Percentiles rank a stretch among this genome's conserved stretches.
phyloP scores from a whole-genome alignment of 1,284 basidiomycete genomes.

The Mycosarcoma mackinlayi region DNA sequence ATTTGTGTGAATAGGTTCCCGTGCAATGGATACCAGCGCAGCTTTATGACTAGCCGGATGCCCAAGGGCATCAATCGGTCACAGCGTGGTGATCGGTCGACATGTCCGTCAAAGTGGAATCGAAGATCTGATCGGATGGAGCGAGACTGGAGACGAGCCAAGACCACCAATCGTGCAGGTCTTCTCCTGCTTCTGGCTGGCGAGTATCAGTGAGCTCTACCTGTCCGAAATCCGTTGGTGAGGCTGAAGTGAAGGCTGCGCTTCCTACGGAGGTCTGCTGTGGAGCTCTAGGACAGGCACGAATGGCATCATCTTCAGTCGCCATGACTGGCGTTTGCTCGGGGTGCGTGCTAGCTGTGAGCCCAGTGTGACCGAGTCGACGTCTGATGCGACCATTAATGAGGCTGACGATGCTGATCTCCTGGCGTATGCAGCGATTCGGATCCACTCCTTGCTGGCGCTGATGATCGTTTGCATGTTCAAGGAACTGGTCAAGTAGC shows the following conservation, averaged over 20 bases:
- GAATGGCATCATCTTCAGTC: no score
- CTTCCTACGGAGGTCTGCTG: not conserved
- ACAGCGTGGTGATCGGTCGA: not conserved
- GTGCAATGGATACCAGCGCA: no score
- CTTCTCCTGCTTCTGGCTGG: slow-evolving; percentile 15
- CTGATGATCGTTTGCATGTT: slow-evolving; percentile 13
- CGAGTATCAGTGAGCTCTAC: slow-evolving; percentile 4
- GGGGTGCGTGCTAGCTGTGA: no score
- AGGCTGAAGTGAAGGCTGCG: not conserved
- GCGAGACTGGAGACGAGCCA: slow-evolving; percentile 30
- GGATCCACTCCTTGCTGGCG: slow-evolving; percentile 22
- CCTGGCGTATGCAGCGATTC: slow-evolving; percentile 26
- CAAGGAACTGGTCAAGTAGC: slow-evolving; percentile 23
- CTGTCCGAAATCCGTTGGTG: not conserved
- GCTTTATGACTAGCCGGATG: not conserved
- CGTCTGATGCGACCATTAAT: slow-evolving; percentile 18
- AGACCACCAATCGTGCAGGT: slow-evolving; percentile 36
- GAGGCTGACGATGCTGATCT: slow-evolving; percentile 31
- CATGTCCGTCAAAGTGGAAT: not conserved
- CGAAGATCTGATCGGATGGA: slow-evolving; percentile 3
- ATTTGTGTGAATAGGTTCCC: no score
- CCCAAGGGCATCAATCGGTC: not conserved
- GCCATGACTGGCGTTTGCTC: not conserved
- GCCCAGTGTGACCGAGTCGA: slow-evolving; percentile 11
- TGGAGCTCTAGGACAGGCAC: no score